Evolutionary conservation across 805 yeast genomes (phyloP).

Genomic region (Candida gorgasii): DNA sequence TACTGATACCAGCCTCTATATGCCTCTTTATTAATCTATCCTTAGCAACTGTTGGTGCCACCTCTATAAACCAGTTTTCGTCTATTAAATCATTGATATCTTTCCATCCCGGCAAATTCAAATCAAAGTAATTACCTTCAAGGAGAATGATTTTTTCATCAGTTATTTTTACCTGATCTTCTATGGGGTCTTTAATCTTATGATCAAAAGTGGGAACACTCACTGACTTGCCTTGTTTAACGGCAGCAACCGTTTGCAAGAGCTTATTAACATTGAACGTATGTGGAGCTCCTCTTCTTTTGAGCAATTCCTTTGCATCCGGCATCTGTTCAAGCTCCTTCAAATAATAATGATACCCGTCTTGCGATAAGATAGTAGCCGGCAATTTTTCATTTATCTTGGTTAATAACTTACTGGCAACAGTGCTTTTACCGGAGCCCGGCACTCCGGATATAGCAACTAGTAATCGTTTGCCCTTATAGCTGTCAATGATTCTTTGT

Average conservation of each 20-base stretch:
- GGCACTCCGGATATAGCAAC: constrained; percentile 78
- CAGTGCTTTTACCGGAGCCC: constrained; percentile 82
- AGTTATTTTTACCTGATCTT: constrained; percentile 48
- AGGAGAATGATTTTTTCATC: constrained; percentile 57
- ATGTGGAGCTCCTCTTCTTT: constrained; percentile 79
- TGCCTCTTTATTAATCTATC: constrained; percentile 70
- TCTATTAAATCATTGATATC: constrained; percentile 41
- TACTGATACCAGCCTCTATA: constrained; percentile 53
- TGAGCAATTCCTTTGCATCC: constrained; percentile 57
- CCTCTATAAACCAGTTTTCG: constrained; percentile 54
- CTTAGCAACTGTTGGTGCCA: constrained; percentile 46
- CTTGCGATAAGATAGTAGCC: constrained; percentile 31
- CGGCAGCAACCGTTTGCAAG: constrained; percentile 22
- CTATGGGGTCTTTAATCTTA: constrained; percentile 68
- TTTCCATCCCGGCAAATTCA: constrained; percentile 62
- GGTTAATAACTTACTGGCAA: constrained; percentile 48
- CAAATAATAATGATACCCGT: constrained; percentile 41
- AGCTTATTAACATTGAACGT: constrained; percentile 70
- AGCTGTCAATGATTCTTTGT: background rate
- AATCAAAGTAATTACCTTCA: constrained; percentile 75
- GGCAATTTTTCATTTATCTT: constrained; percentile 20
- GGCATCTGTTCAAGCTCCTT: constrained; percentile 37
- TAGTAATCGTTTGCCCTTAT: constrained; percentile 38
- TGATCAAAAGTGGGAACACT: constrained; percentile 78
- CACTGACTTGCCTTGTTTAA: constrained; percentile 23